Conservation (phyloP, 768 basidiomycete species). For the Pleurotus djamor region DNA sequence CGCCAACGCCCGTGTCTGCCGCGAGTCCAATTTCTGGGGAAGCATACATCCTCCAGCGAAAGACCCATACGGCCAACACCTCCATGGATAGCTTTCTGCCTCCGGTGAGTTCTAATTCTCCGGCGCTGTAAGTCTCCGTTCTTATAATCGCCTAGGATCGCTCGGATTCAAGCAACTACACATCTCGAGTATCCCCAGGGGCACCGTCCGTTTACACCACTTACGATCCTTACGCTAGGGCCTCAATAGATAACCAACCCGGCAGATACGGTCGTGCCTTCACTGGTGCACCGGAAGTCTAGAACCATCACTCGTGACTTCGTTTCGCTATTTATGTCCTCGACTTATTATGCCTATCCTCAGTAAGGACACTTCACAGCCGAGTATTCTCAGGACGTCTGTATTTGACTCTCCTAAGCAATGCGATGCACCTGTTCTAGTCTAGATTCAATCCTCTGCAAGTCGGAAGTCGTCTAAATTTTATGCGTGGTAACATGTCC, state of each 20-base stretch:
- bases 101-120: background rate
- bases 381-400: background rate
- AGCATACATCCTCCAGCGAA: conserved; percentile 17
- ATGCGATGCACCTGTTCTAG: background rate
- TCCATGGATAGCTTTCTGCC: conserved; percentile 11
- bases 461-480: background rate
- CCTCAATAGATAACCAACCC: background rate
- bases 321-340: background rate
- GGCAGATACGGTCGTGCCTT: background rate
- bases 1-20: background rate
- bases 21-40: background rate
- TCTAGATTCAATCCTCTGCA: background rate
- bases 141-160: background rate
- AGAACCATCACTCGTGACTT: background rate
- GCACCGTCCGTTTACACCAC: conserved; percentile 16
- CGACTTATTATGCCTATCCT: background rate
- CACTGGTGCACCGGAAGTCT: conserved; percentile 1
- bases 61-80: conserved; percentile 3
- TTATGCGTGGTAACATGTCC: no score
- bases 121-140: no score
- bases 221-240: conserved; percentile 10
- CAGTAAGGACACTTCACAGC: background rate
- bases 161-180: background rate
- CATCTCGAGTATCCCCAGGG: conserved; percentile 10
- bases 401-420: background rate